Evolutionary conservation across 78 protist species (phyloP).

Genomic region (Tieghemostelium lacteum): DNA sequence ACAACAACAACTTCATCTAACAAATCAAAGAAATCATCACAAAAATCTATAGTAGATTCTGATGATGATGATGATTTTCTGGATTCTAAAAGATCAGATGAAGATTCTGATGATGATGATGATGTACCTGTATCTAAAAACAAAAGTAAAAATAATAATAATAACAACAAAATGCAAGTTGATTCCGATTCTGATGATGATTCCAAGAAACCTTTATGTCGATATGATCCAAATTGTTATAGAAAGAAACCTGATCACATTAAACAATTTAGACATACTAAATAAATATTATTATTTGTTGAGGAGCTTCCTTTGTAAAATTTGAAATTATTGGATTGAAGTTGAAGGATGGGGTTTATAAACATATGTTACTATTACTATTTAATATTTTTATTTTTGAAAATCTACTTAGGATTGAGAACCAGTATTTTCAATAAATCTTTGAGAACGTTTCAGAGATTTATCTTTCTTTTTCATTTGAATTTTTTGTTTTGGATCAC

Average conservation of each 20-base stretch:
- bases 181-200: constrained; percentile 6
- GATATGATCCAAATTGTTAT: constrained; percentile 66
- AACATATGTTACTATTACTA: no score
- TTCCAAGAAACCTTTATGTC: constrained; percentile 32
- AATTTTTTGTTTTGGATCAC: constrained; percentile 23
- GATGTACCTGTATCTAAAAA: not conserved
- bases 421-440: not conserved
- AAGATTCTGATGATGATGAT: no score
- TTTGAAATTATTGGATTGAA: no score
- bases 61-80: no score
- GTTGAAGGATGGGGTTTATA: no score
- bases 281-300: no score
- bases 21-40: no score
- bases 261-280: constrained; percentile 50
- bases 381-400: no score
- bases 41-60: not conserved
- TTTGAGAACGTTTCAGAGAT: constrained; percentile 32
- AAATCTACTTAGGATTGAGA: not conserved
- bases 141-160: not conserved
- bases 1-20: no score
- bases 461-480: constrained; percentile 35
- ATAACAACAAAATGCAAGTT: not conserved
- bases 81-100: no score
- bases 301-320: no score
- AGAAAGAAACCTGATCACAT: constrained; percentile 70